These are phyloP conservation scores for Oidiodendron maius DNA, from an alignment of 495 filamentous ascomycete genomes.

Conservation along the genomic window DNA sequence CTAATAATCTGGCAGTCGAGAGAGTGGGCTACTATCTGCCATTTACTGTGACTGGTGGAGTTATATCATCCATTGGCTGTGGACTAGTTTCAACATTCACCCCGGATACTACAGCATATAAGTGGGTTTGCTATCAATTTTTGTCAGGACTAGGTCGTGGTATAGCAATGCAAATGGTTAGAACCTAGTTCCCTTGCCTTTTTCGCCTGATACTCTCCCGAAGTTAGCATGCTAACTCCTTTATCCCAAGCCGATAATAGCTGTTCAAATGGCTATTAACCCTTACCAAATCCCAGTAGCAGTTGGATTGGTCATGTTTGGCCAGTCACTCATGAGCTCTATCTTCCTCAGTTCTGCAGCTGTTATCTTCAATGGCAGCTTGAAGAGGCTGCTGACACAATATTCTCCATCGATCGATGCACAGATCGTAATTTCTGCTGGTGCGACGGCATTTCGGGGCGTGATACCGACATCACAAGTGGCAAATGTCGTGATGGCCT, in stretches of 20 bases:
- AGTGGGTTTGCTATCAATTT: conserved; percentile 11
- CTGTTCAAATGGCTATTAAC: conserved; percentile 27
- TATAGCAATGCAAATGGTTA: background rate
- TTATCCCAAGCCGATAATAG: conserved; percentile 16
- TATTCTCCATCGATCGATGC: conserved; percentile 26
- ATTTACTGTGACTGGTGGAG: conserved; percentile 21
- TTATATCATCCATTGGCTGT: conserved; percentile 22
- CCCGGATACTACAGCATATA: background rate
- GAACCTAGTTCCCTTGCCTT: background rate
- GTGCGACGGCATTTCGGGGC: conserved; percentile 30
- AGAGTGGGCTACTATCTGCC: conserved; percentile 28
- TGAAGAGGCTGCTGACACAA: conserved; percentile 15
- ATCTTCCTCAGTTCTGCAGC: conserved; percentile 25
- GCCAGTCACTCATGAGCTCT: conserved; percentile 26
- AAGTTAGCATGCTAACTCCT: background rate
- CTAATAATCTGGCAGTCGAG: conserved; percentile 4
- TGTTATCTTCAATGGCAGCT: conserved; percentile 27
- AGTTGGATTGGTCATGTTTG: conserved; percentile 28
- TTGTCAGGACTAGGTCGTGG: background rate
- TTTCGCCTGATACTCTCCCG: background rate
- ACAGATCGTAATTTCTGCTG: conserved; percentile 24
- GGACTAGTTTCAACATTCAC: conserved; percentile 11
- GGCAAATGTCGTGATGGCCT: conserved; percentile 34
- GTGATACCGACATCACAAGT: conserved; percentile 26
- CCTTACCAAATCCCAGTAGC: conserved; percentile 22